Percentiles rank a stretch among this genome's conserved stretches.
Evolutionary conservation across 768 basidiomycete genomes (phyloP).

Genomic region (Mrakia gelida): DNA sequence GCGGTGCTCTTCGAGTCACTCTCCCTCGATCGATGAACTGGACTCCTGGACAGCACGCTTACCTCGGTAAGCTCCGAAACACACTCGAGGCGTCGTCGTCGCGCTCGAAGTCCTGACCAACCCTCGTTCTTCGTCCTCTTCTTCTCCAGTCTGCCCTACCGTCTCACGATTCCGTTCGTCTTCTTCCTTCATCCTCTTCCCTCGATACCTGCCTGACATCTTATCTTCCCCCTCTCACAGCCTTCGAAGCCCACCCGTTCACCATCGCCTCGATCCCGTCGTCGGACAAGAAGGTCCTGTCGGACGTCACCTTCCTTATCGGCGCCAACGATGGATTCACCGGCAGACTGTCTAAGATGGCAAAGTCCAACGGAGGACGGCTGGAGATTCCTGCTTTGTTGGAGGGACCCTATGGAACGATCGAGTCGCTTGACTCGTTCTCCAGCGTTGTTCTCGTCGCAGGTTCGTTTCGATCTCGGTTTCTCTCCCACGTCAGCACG

Average conservation of each 20-base stretch:
- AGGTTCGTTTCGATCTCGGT: constrained; percentile 7
- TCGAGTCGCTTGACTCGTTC: not conserved
- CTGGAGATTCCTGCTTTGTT: constrained; percentile 13
- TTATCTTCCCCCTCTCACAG: not conserved
- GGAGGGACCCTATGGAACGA: constrained; percentile 28
- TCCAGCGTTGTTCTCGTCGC: constrained; percentile 2
- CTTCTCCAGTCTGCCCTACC: constrained; percentile 35
- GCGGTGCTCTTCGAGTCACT: constrained; percentile 20
- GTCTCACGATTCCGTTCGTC: constrained; percentile 37
- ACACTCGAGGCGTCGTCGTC: not conserved
- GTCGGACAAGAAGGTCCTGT: constrained; percentile 17
- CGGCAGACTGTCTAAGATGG: not conserved
- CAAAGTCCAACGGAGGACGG: not conserved
- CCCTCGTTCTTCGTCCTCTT: not conserved
- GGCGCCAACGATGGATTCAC: constrained; percentile 58
- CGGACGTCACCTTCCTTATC: constrained; percentile 57
- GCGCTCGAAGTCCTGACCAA: not conserved
- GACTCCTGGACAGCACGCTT: constrained; percentile 43
- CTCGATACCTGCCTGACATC: not conserved
- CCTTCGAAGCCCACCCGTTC: constrained; percentile 5
- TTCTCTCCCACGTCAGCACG: no score
- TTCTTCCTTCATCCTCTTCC: not conserved
- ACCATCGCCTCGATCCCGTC: constrained; percentile 36
- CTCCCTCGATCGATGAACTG: constrained; percentile 32
- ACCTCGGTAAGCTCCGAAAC: constrained; percentile 32